Percentiles rank a stretch among this genome's conserved stretches.
Evolutionary conservation across 1,284 basidiomycete genomes (phyloP).

Genomic region (Austroboletus novae-zelandiae): DNA sequence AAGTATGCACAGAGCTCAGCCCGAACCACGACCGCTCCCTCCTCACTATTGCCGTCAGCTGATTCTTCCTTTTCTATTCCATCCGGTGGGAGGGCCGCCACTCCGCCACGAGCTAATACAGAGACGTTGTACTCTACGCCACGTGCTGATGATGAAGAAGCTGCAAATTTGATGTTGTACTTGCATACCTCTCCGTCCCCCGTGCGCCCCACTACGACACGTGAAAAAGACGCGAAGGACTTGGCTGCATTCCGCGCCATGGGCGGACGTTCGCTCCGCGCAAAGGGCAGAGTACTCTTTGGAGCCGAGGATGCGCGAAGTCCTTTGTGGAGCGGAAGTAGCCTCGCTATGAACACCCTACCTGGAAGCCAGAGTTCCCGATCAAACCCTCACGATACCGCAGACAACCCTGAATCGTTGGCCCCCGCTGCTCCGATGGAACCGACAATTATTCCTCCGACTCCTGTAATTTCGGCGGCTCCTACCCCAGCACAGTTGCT

Average conservation of each 20-base stretch:
- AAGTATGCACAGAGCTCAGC: constrained; percentile 66
- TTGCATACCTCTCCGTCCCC: constrained; percentile 80
- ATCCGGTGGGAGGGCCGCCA: constrained; percentile 20
- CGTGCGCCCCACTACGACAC: constrained; percentile 50
- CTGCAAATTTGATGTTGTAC: constrained; percentile 75
- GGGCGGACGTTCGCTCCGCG: constrained; percentile 47
- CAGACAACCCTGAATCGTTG: constrained; percentile 13
- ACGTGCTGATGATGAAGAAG: constrained; percentile 59
- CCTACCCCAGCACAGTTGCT: constrained; percentile 28
- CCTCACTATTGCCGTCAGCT: constrained; percentile 31
- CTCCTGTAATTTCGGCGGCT: constrained; percentile 33
- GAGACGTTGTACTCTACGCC: constrained; percentile 28
- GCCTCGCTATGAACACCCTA: constrained; percentile 23
- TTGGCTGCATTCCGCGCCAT: constrained; percentile 53
- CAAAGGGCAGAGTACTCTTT: constrained; percentile 68
- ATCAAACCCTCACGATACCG: constrained; percentile 8
- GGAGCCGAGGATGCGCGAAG: constrained; percentile 29
- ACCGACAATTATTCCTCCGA: constrained; percentile 37
- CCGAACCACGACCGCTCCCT: constrained; percentile 38
- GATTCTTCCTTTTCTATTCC: constrained; percentile 31
- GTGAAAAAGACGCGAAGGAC: constrained; percentile 51
- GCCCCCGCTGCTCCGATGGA: constrained; percentile 29
- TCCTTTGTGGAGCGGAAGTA: constrained; percentile 27
- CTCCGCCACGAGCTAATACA: constrained; percentile 24
- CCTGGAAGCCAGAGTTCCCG: constrained; percentile 29